A percentile compares a stretch with the other conserved stretches of the same genome.
Evolutionary conservation across 208 protist species (phyloP).

Genomic region (Crithidia bombi): DNA sequence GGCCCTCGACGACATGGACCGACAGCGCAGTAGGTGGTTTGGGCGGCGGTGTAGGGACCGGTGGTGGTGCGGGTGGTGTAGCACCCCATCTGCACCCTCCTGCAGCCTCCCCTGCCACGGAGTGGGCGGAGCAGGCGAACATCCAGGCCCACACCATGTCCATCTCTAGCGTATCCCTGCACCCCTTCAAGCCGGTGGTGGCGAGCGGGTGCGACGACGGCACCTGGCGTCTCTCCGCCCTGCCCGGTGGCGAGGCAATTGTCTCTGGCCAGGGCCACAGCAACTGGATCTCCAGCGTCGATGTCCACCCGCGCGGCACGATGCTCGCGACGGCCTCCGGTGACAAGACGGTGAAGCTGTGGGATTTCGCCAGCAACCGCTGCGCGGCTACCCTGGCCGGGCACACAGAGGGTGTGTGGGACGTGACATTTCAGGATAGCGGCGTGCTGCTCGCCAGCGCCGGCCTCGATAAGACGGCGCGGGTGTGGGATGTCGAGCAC

Average conservation of each 20-base stretch:
- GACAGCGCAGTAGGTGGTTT: not conserved
- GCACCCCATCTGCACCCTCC: not conserved
- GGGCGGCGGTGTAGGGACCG: not conserved
- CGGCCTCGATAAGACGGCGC: constrained; percentile 94
- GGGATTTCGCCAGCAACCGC: constrained; percentile 93
- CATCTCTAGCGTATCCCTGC: constrained; percentile 87
- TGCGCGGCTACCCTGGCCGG: constrained; percentile 90
- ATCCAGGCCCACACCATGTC: constrained; percentile 90
- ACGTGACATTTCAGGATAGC: constrained; percentile 93
- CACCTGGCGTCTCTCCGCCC: constrained; percentile 94
- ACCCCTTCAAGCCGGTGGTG: constrained; percentile 95
- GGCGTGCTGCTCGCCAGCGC: constrained; percentile 92
- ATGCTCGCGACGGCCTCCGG: constrained; percentile 95
- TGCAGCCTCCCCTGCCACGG: constrained; percentile 29
- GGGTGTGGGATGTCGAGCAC: constrained; percentile 93
- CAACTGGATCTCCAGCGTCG: constrained; percentile 91
- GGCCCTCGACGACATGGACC: no score
- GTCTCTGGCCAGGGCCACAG: constrained; percentile 95
- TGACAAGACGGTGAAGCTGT: constrained; percentile 97
- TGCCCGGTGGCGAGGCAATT: constrained; percentile 94
- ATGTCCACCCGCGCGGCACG: constrained; percentile 92
- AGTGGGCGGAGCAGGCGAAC: constrained; percentile 68
- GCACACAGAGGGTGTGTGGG: constrained; percentile 96
- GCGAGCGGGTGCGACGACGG: constrained; percentile 96
- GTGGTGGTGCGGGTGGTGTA: not conserved